Evolutionary conservation across 2,329 filamentous ascomycete species (phyloP), one percentile per base, ranked within the genome.

Genomic region (Fusarium sp.): DNA sequence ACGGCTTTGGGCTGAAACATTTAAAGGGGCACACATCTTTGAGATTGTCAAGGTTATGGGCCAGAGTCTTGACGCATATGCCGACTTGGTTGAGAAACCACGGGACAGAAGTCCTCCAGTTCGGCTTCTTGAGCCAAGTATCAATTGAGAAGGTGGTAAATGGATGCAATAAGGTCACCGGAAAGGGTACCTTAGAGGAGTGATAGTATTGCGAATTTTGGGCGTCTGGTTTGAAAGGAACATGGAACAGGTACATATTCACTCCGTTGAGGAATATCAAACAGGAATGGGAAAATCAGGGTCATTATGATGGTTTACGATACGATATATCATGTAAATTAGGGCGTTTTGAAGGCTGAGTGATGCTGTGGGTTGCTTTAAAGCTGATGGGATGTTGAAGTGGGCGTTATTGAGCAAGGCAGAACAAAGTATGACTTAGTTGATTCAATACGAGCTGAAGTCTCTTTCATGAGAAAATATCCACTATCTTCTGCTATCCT

Each of bases 1-100:
- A 33, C 81, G 86, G 34, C 80, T 90, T 3, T 89, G 87, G 87
- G 86, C 87, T 0, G 87, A 89, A 73, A 86, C 87, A 1, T 89
- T 89, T 75, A 88, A 88, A 65, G 88, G 87, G 13, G 84, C 84
- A 13, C 87, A 89, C 69, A 85, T 89, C 8, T 89, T 89, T 69
- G 87, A 89, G 59, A 83, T 89, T 62, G 83, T 89, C 42, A 85
- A 84, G 71, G 83, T 86, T 5, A 88, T 90, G 81, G 87, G 86
- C 0, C 80, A 81, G 17, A 86, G 85, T 17, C 73, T 90, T 50
- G 87, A 89, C 57, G 82, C 83, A 6, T 89, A 88, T 69, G 87
- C 86, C 3, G 84, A 87, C 57, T 72, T 88, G 61, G 76, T 88
- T 34, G 86, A 88, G 73, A 88, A 87, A 76, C 83, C 84, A 7